Conservation (phyloP, 2,329 filamentous ascomycete species). For the Colletotrichum sp. region DNA sequence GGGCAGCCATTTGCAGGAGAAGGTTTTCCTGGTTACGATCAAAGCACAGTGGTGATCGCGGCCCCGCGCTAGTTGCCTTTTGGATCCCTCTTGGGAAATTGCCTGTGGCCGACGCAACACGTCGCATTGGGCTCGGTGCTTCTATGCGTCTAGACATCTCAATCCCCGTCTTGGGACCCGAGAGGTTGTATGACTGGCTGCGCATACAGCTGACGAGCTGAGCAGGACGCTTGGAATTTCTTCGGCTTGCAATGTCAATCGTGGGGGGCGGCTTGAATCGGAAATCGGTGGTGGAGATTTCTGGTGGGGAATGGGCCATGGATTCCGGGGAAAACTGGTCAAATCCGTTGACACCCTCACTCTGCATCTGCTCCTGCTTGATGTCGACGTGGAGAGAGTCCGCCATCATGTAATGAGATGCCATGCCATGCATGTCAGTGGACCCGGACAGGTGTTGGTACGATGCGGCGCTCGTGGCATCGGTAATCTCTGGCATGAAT, state of each 20-base stretch:
- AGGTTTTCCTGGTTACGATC: slow-evolving; percentile 51
- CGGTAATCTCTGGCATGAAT: slow-evolving; percentile 4
- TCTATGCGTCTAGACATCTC: slow-evolving; percentile 52
- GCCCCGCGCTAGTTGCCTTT: slow-evolving; percentile 38
- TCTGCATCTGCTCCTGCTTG: slow-evolving; percentile 20
- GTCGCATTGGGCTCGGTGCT: slow-evolving; percentile 53
- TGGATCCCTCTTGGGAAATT: slow-evolving; percentile 44
- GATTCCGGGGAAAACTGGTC: slow-evolving; percentile 35
- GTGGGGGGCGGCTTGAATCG: slow-evolving; percentile 54
- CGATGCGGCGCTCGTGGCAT: slow-evolving; percentile 6
- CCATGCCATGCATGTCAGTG: slow-evolving; percentile 1
- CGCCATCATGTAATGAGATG: neutral
- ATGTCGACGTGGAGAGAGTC: slow-evolving; percentile 21
- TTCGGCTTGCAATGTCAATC: slow-evolving; percentile 58
- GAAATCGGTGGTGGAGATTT: slow-evolving; percentile 31
- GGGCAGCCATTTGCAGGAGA: slow-evolving; percentile 40
- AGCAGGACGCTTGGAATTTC: slow-evolving; percentile 54
- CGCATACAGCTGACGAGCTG: slow-evolving; percentile 52
- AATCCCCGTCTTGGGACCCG: slow-evolving; percentile 48
- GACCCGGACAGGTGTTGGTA: slow-evolving; percentile 13
- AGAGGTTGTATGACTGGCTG: slow-evolving; percentile 42
- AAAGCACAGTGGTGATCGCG: slow-evolving; percentile 48
- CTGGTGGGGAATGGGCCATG: slow-evolving; percentile 29
- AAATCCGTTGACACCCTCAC: slow-evolving; percentile 16
- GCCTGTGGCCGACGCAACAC: slow-evolving; percentile 58